Evolutionary conservation across 495 filamentous ascomycete genomes (phyloP).

Genomic region (Hypoxylon subgilvum): DNA sequence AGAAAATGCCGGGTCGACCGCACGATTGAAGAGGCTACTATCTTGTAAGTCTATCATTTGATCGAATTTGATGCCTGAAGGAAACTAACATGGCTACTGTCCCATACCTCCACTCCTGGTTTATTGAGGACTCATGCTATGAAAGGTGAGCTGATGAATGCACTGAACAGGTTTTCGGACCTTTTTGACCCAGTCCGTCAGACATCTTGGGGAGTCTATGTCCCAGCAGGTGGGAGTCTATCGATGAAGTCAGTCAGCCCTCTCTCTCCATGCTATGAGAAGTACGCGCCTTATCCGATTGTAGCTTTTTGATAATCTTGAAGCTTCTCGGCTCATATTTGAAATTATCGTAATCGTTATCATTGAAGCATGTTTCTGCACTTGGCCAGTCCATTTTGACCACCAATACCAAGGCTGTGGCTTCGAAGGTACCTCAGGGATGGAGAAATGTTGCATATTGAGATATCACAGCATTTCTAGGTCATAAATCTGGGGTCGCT

Average conservation of each 20-base stretch:
- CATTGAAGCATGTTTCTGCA: conserved; percentile 1
- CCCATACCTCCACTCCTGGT: not conserved
- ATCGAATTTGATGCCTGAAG: not conserved
- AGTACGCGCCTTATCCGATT: not conserved
- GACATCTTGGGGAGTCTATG: not conserved
- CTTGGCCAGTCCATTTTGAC: conserved; percentile 13
- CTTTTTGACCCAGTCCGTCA: conserved; percentile 12
- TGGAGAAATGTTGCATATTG: not conserved
- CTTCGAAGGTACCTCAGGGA: not conserved
- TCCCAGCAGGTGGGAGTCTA: conserved; percentile 1
- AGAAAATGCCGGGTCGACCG: not conserved
- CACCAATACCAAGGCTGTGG: not conserved
- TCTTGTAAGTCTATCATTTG: too few relatives aligned
- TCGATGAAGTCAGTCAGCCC: too few relatives aligned
- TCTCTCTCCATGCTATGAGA: too few relatives aligned
- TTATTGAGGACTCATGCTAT: not conserved
- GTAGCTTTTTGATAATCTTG: conserved; percentile 12
- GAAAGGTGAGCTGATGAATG: not conserved
- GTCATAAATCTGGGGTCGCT: too few relatives aligned
- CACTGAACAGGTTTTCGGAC: not conserved
- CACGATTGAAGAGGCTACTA: conserved; percentile 22
- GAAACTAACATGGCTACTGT: conserved; percentile 13
- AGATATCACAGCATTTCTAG: not conserved
- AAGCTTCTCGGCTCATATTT: conserved; percentile 1
- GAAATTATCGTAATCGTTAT: conserved; percentile 8